phyloP scores from a whole-genome alignment of 257 asterid genomes.

The Knoxia roxburghii region DNA sequence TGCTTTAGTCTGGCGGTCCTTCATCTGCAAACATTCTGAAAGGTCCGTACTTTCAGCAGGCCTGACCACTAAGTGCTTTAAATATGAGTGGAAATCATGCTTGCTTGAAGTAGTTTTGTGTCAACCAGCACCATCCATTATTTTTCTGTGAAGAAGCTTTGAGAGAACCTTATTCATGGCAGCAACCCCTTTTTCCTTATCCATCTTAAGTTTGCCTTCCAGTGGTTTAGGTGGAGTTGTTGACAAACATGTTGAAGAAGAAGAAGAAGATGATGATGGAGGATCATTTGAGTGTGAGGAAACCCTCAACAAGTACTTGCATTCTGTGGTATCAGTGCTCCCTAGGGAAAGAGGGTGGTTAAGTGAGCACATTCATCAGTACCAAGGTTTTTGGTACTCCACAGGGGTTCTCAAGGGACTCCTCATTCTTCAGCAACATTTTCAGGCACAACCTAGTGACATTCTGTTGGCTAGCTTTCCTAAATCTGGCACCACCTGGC shows the following conservation, averaged over 20 bases:
- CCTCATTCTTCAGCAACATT: constrained; percentile 21
- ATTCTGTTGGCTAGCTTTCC: constrained; percentile 23
- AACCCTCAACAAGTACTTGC: neutral
- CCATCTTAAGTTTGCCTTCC: neutral
- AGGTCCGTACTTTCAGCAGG: no score
- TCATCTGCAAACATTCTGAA: no score
- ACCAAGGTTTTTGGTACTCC: constrained; percentile 29
- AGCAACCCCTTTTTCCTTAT: neutral
- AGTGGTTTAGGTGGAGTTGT: neutral
- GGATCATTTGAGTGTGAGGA: neutral
- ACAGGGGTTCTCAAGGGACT: constrained; percentile 17
- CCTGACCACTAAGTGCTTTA: no score
- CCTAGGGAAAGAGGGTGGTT: constrained; percentile 32
- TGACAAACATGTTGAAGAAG: neutral
- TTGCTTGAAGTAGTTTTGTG: no score
- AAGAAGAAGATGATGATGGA: neutral
- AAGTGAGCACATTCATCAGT: constrained; percentile 13
- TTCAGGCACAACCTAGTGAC: constrained; percentile 14
- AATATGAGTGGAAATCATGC: no score
- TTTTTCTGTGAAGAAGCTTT: no score
- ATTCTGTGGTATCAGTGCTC: constrained; percentile 13
- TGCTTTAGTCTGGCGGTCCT: neutral
- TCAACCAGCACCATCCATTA: no score
- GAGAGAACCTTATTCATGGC: constrained; percentile 1
- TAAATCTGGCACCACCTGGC: constrained; percentile 33